Evolutionary conservation across 306 rosid genomes (phyloP).

Genomic region (Crotalaria pallida): DNA sequence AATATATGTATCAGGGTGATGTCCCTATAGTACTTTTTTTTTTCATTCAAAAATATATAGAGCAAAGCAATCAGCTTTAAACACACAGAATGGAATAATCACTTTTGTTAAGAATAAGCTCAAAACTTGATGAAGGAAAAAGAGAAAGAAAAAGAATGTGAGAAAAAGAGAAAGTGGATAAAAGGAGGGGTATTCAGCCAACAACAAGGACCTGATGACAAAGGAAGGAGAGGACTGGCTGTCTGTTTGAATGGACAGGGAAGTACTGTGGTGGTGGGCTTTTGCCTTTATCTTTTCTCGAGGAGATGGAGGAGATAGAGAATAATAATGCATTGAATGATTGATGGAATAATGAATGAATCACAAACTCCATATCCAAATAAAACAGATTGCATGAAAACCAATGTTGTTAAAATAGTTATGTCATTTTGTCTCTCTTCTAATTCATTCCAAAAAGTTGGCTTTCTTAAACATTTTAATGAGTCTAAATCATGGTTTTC

Average conservation of each 20-base stretch:
- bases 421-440: slow-evolving; percentile 13
- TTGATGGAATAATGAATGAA: slow-evolving; percentile 36
- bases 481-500: slow-evolving; percentile 30
- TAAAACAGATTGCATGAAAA: slow-evolving; percentile 36
- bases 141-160: slow-evolving; percentile 15
- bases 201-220: slow-evolving; percentile 29
- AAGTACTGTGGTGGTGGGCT: slow-evolving; percentile 18
- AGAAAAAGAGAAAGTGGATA: slow-evolving; percentile 41
- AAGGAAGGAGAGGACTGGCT: slow-evolving; percentile 41
- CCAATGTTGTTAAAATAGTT: slow-evolving; percentile 5
- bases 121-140: slow-evolving; percentile 25
- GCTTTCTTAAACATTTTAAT: slow-evolving; percentile 30
- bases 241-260: slow-evolving; percentile 51
- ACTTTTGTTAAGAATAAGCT: slow-evolving; percentile 64
- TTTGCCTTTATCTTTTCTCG: slow-evolving; percentile 36
- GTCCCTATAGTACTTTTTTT: neutral
- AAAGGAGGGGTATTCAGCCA: slow-evolving; percentile 43
- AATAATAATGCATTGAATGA: slow-evolving; percentile 47
- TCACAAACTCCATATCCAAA: slow-evolving; percentile 33
- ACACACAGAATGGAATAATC: slow-evolving; percentile 52
- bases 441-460: slow-evolving; percentile 30
- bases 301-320: slow-evolving; percentile 32
- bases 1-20: neutral
- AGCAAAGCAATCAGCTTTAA: slow-evolving; percentile 40
- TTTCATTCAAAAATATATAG: neutral